Base-by-base conservation (phyloP, 129 eudicot genomes). In the Escallonia herrerae region DNA sequence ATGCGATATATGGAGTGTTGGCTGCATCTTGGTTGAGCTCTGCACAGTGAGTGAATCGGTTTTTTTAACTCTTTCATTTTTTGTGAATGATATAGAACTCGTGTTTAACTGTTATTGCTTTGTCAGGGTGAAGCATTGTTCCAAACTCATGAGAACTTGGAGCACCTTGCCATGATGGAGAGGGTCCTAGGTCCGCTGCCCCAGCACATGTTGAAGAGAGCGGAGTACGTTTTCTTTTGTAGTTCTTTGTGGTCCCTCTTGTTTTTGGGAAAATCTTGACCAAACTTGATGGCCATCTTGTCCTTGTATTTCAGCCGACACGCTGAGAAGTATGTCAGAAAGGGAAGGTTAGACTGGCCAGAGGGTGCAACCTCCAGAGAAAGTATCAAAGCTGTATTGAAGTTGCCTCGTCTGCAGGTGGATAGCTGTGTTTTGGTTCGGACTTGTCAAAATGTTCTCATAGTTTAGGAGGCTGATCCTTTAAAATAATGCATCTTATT, bases 161-260 rank as follows among this genome's bases (percentile, higher is more conserved):
- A 90, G 71, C 97, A 90, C 83, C 97, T 90, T 69, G 97, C 97
- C 55, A 87, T 86, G 97, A 90, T 90, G 97, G 97, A 90, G 66
- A 71, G 87, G 56, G 95, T 90, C 3, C 83, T 90, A 43, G 97
- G 97, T n/a, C 76, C 77, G 0, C 49, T 90, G 55, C 97, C 97
- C 3, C 76, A 63, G 2, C 87, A 90, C 72, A 90, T 90, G 91
- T 64, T 90, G 68, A 84, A 79, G 63, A 79, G 65, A 78, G 85
- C 82, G 46, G 97, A 87, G 95, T 90, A 62, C 38, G 88, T 65
- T 13, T 46, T 62, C 8, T 6, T 39, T 14, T 45, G 56, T n/a
- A 22, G 0, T 22, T 22, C 33, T 22, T 22, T 22, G 1, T 22
- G 33, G 33, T 22, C 1, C 33, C 33, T 22, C 33, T 22, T 22